Evolutionary conservation across 2,329 filamentous ascomycete genomes (phyloP).

Genomic region (Hymenoscyphus infarciens): DNA sequence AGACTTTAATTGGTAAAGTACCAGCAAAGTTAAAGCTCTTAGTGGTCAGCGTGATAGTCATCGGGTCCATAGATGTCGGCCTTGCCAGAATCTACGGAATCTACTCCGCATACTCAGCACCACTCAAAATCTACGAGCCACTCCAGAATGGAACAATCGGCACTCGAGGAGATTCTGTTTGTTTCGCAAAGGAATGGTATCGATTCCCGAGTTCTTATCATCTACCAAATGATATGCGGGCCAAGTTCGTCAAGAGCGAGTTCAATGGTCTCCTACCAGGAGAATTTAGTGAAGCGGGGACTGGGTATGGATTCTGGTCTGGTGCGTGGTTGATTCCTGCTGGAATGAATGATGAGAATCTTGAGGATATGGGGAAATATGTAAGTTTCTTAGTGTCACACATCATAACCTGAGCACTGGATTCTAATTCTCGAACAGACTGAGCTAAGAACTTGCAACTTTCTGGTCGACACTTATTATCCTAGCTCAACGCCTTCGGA

Average conservation of each 20-base stretch:
- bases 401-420: not conserved
- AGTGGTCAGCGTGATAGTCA: slow-evolving; percentile 55
- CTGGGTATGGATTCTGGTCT: slow-evolving; percentile 66
- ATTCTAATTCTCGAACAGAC: slow-evolving; percentile 41
- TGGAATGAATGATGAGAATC: slow-evolving; percentile 90
- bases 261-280: slow-evolving; percentile 87
- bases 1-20: slow-evolving; percentile 65
- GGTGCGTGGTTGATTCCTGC: slow-evolving; percentile 79
- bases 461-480: slow-evolving; percentile 84
- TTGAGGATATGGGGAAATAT: slow-evolving; percentile 85
- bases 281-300: slow-evolving; percentile 74
- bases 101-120: slow-evolving; percentile 79
- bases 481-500: slow-evolving; percentile 55
- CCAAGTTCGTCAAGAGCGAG: slow-evolving; percentile 87
- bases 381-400: slow-evolving; percentile 43
- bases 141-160: slow-evolving; percentile 56
- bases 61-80: slow-evolving; percentile 63
- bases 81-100: slow-evolving; percentile 72
- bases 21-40: slow-evolving; percentile 71
- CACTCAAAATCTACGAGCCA: slow-evolving; percentile 65
- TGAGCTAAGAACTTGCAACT: slow-evolving; percentile 70
- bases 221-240: slow-evolving; percentile 74
- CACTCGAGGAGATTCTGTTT: slow-evolving; percentile 65
- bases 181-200: slow-evolving; percentile 97
- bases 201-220: slow-evolving; percentile 93